Evolutionary conservation across 371 early-diverging fungal genomes (phyloP), one percentile per base, ranked within the genome.

Genomic region (Apophysomyces variabilis): DNA sequence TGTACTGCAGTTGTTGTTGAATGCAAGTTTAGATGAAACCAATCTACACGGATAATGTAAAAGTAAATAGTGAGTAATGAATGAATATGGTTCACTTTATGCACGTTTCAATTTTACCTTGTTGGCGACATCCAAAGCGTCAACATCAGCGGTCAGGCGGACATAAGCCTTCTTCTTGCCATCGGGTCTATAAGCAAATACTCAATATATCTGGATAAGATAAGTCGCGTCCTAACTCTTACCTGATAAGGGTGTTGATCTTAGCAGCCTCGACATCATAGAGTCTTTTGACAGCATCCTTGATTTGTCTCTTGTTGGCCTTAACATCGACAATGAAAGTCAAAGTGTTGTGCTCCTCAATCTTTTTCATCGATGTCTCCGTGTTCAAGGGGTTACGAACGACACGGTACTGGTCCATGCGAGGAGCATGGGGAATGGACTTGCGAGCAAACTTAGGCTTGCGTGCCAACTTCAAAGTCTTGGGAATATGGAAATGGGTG

Each of bases 81-180:
- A 26, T 26, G 32, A 26, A 26, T 26, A 26, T 26, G 3, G 3
- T 26, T 26, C 32, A 26, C 32, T 26, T 26, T 26, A 26, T 26
- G 32, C 32, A 26, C 44, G 39, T 47, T 63, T 43, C 71, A 26
- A 26, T 26, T 26, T 58, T 78, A 88, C 87, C 91, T 94, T 95
- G 90, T 93, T 93, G 83, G 99, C 98, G 77, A 97, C 93, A 74
- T 97, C 96, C 60, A 96, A 85, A 69, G 98, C 99, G 83, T 96
- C 97, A 66, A 92, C 92, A 75, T 96, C 97, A 71, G 96, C 88
- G 65, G 93, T 85, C 69, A 99, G 89, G 75, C 95, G 96, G 70
- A 98, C 96, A 84, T 93, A 99, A 66, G 99, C 99, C 93, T 98
- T 99, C 93, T 99, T 99, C 78, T 87, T 78, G 61, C 99, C 98